These are phyloP conservation scores for Bryum argenteum DNA, from an alignment of 225 moss, liverwort and hornwort species.

Conservation along the genomic window DNA sequence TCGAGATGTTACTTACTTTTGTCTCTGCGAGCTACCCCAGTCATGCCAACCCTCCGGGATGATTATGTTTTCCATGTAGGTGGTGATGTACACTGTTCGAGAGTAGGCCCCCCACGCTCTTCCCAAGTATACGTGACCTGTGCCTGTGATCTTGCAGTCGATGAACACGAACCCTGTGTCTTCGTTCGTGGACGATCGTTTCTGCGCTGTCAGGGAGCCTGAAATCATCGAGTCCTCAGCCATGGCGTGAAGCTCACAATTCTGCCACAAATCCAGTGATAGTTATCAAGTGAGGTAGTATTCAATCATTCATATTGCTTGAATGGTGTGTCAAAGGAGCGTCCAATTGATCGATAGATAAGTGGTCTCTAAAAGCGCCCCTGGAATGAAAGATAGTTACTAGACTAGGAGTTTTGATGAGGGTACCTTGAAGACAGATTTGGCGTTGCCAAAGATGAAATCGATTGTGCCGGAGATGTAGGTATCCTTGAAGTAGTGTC, in stretches of 20 bases:
- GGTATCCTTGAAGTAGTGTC: slow-evolving; percentile 66
- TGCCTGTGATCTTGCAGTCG: slow-evolving; percentile 71
- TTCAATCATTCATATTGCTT: too few relatives aligned
- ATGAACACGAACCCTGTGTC: slow-evolving; percentile 84
- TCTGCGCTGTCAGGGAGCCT: slow-evolving; percentile 84
- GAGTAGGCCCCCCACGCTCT: slow-evolving; percentile 85
- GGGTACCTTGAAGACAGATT: slow-evolving; percentile 72
- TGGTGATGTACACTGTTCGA: slow-evolving; percentile 72
- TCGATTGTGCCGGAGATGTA: slow-evolving; percentile 81
- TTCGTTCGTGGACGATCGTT: slow-evolving; percentile 61
- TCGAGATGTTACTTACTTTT: slow-evolving; percentile 44
- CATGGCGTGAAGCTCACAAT: slow-evolving; percentile 68
- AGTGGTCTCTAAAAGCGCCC: neutral
- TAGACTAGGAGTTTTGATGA: neutral
- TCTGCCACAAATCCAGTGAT: slow-evolving; percentile 31
- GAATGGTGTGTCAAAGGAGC: too few relatives aligned
- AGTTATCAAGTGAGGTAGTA: too few relatives aligned
- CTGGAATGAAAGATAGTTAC: neutral
- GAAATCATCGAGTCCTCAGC: slow-evolving; percentile 52
- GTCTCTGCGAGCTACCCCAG: slow-evolving; percentile 61
- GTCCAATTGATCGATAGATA: neutral
- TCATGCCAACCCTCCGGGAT: slow-evolving; percentile 78
- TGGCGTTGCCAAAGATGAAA: slow-evolving; percentile 83
- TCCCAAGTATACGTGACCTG: slow-evolving; percentile 75
- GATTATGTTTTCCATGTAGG: slow-evolving; percentile 67